Conservation (phyloP, 345 rosid genomes). For the Brassica napus region Da-Ae NC_063436.1:31441501-31442000, state of each 20-base stretch:
- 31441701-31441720: not conserved
- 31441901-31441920: not conserved
- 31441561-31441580: not conserved
- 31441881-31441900: not conserved
- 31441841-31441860: not conserved
- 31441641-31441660: not conserved
- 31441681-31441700: not conserved
- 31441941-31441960: not conserved
- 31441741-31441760: not conserved
- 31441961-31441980: not conserved
- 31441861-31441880: not conserved
- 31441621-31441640: not conserved
- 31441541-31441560: not conserved
- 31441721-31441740: not conserved
- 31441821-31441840: not conserved
- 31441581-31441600: too few relatives aligned
- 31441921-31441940: not conserved
- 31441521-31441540: slow-evolving; percentile 67
- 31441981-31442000: not conserved
- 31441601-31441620: not conserved
- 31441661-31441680: not conserved
- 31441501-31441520: slow-evolving; percentile 52
- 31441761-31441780: not conserved
- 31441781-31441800: not conserved
- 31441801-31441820: not conserved